These are phyloP conservation scores for Magnaporthiopsis incrustans DNA, from an alignment of 2,329 filamentous ascomycete genomes.

Conservation along the genomic window DNA sequence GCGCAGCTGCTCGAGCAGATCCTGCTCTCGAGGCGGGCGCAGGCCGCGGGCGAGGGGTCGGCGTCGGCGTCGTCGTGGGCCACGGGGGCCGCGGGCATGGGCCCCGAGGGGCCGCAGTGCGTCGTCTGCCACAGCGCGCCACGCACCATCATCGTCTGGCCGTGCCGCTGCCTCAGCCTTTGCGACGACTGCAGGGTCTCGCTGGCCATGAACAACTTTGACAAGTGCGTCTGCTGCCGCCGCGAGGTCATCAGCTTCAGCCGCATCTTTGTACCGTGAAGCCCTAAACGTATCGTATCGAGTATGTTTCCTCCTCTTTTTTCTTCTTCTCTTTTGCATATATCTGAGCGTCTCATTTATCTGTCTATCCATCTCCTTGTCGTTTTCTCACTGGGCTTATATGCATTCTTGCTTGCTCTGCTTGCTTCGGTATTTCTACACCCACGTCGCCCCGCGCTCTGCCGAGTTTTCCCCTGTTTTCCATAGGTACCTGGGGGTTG, in stretches of 20 bases:
- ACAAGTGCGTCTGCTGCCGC: conserved; percentile 90
- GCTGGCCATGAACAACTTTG: conserved; percentile 93
- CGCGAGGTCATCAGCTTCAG: conserved; percentile 84
- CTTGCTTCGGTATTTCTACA: too few species aligned
- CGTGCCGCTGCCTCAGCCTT: conserved; percentile 85
- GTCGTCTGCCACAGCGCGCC: conserved; percentile 88
- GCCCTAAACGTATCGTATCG: too few species aligned
- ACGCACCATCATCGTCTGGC: conserved; percentile 89
- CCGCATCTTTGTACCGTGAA: conserved; percentile 75
- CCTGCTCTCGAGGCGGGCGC: conserved; percentile 41
- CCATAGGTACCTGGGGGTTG: too few species aligned
- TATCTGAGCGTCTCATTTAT: not conserved
- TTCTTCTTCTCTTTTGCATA: not conserved
- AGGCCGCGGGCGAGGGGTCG: conserved; percentile 8
- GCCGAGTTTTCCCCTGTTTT: too few species aligned
- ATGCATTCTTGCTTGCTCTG: too few species aligned
- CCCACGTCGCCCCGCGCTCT: too few species aligned
- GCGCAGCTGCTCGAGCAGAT: conserved; percentile 53
- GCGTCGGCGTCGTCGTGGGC: conserved; percentile 44
- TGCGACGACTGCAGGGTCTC: conserved; percentile 94
- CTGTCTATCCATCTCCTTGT: not conserved
- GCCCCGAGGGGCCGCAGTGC: conserved; percentile 67
- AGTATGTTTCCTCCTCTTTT: too few species aligned
- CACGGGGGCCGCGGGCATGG: conserved; percentile 64
- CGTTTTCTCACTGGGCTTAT: too few species aligned